Base-by-base conservation (phyloP, 2,329 filamentous ascomycete genomes). In the Trichophyton verrucosum region DNA sequence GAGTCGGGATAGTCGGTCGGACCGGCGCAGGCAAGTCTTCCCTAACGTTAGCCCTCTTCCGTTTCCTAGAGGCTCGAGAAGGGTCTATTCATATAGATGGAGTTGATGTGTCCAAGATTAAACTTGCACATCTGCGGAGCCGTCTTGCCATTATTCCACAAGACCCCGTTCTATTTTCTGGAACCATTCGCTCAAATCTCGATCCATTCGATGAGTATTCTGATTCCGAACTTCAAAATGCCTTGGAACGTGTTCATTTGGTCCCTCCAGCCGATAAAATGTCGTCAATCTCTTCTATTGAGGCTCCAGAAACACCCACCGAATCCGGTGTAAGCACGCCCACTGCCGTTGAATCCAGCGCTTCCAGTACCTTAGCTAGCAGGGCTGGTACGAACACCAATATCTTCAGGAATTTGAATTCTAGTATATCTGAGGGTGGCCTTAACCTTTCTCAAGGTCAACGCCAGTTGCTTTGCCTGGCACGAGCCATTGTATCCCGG, bases 21-120 rank as follows among this genome's bases (percentile, higher is more conserved):
- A 91, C 88, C 0, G 88, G 88, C 2, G 87, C 87, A 0, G 88
- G 88, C 61, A 91, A 91, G 73, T 89, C 86, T 0, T 88, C 86
- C 0, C 74, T 91, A 22, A 89, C 88, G 0, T 77, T 91, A 1
- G 87, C 88, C 0, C 76, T 91, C 0, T 91, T 91, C 79, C 85
- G 88, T 20, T 90, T 91, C 76, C 75, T 91, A 11, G 86, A 90
- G 69, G 82, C 86, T 0, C 74, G 79, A 4, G 80, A 83, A 11
- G 88, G 88, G 7, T 81, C 74, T 13, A 85, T 91, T 63, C 70
- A 78, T 61, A 87, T 92, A 63, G 88, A 91, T 66, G 87, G 87
- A 0, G 66, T 89, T 11, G 87, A 91, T 68, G 88, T 91, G 58
- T 85, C 86, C 22, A 86, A 82, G 67, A 82, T 91, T 67, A 82